Conservation (phyloP, 2,329 filamentous ascomycete genomes). For the Colletotrichum salicis region DNA sequence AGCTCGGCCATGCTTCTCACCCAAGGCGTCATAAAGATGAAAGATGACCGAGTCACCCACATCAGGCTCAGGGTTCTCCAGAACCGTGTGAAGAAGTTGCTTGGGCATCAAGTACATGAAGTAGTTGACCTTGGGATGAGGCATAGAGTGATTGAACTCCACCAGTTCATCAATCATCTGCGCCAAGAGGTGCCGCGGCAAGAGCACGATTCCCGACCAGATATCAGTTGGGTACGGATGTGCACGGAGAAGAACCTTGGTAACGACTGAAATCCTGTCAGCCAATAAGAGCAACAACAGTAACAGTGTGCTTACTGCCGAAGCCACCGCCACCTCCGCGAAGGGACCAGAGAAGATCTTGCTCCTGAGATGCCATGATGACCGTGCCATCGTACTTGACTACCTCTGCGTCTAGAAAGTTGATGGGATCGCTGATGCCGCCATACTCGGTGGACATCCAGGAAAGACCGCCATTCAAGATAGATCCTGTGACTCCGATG, state of each 20-base stretch:
- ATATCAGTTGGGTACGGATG: conserved; percentile 24
- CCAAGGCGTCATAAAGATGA: conserved; percentile 22
- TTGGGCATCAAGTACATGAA: conserved; percentile 25
- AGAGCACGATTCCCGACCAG: conserved; percentile 17
- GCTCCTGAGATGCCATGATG: conserved; percentile 20
- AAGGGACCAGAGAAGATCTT: conserved; percentile 21
- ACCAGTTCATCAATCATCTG: conserved; percentile 13
- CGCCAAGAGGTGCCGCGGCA: not conserved
- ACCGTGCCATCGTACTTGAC: conserved; percentile 24
- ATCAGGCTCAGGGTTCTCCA: conserved; percentile 6
- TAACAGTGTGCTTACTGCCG: not conserved
- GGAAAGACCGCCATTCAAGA: conserved; percentile 13
- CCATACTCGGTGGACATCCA: conserved; percentile 25
- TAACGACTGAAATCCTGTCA: not conserved
- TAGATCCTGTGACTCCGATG: conserved; percentile 16
- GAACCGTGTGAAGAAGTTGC: not conserved
- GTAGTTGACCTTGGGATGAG: conserved; percentile 23
- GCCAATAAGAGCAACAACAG: not conserved
- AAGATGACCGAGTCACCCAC: conserved; percentile 12
- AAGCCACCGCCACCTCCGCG: conserved; percentile 23
- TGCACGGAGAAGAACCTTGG: conserved; percentile 16
- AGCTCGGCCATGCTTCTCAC: conserved; percentile 11
- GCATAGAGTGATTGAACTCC: conserved; percentile 11
- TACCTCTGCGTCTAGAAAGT: conserved; percentile 23
- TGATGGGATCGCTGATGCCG: conserved; percentile 21